Conservation (phyloP, 108 stramenopile genomes). For the Licmophora abbreviata region DNA sequence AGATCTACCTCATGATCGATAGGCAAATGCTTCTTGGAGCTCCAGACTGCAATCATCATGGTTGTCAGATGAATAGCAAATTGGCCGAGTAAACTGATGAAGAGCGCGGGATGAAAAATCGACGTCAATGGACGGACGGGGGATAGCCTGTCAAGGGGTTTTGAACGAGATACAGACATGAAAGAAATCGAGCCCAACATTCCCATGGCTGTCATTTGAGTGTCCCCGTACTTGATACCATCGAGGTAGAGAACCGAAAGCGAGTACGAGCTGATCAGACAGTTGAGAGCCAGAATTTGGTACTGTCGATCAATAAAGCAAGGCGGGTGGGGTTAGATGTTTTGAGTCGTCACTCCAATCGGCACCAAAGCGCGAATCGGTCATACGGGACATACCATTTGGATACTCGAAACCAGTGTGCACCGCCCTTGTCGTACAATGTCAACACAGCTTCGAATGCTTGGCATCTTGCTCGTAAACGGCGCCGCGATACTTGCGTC, state of each 20-base stretch:
- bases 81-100: constrained; percentile 90
- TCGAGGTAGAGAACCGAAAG: constrained; percentile 93
- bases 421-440: constrained; percentile 94
- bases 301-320: constrained; percentile 53
- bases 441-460: constrained; percentile 92
- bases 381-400: constrained; percentile 51
- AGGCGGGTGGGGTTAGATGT: too few species aligned
- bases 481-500: constrained; percentile 96
- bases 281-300: constrained; percentile 96
- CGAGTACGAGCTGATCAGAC: constrained; percentile 94
- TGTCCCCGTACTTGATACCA: constrained; percentile 94
- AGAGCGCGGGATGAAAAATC: constrained; percentile 93
- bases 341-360: constrained; percentile 4
- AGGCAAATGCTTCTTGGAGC: constrained; percentile 74
- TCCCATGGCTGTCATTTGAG: constrained; percentile 93
- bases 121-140: constrained; percentile 88
- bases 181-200: constrained; percentile 89
- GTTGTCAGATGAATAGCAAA: constrained; percentile 83
- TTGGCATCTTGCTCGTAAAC: constrained; percentile 95
- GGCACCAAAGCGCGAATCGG: background rate
- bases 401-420: constrained; percentile 82
- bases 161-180: constrained; percentile 91
- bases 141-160: constrained; percentile 88
- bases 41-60: constrained; percentile 78
- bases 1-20: constrained; percentile 78